Base-by-base conservation (phyloP, 192 early-diverging fungal species). In the Backusella tuberculispora region DNA sequence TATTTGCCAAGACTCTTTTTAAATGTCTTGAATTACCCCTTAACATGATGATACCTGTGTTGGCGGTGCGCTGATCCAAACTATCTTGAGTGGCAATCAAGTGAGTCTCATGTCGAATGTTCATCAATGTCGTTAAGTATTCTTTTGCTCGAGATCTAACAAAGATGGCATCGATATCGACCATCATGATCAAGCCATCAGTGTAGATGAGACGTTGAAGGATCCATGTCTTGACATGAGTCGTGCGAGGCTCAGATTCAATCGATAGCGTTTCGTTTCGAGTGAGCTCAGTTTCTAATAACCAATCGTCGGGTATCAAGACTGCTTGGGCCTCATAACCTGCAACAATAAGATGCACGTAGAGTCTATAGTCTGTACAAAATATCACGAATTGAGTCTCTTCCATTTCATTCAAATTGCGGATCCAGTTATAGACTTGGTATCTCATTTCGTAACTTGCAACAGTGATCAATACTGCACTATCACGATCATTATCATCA, bases 361-460 rank as follows among this genome's bases (percentile, higher is more conserved):
- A 76, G 13, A 77, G 45, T 37, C 77, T 37, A 24, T 69, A 17
- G 47, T 81, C 79, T 17, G 76, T 76, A 70, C 79, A 81, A n/a
- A 81, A 69, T 13, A 81, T 65, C 3, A 81, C n/a, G 42, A 74
- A 81, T 48, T 73, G 73, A 0, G 69, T 46, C 24, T 77, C 71
- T 1, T 63, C 46, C 17, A 67, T 76, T 43, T 63, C 69, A 7
- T 74, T 45, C 45, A 81, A 37, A 12, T 72, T 73, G n/a, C 63
- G 21, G 14, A 81, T 81, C 79, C 79, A 81, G 37, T 81, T 81
- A 72, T 77, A 76, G 4, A 74, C 68, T 7, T 81, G 69, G 29
- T 81, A 56, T 47, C 75, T 40, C 75, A 77, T 81, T 2, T 71
- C 75, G 47, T 81, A 74, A 43, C 63, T 69, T 63, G 76, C 75